Base-by-base conservation (phyloP, 225 moss, liverwort and hornwort genomes). In the Physcomitrium patens region DNA sequence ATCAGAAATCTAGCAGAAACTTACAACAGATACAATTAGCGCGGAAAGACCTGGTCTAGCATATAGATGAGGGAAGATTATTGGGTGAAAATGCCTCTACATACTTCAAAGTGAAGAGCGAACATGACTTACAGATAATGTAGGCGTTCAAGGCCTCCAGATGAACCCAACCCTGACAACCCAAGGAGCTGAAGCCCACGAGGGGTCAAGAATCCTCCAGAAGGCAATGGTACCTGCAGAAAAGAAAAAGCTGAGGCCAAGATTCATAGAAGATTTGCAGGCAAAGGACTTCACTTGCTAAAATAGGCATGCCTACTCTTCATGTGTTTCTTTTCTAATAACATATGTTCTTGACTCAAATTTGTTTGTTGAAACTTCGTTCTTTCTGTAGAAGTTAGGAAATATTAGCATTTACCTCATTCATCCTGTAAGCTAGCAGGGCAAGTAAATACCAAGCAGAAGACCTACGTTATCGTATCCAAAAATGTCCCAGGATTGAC, bases 61-160 rank as follows among this genome's bases (percentile, higher is more conserved):
- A 56, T 57, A 59, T 17, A 64, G 63, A 52, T 24, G 12, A 14
- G 72, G 8, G 43, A 68, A 50, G 43, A 24, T 23, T 63, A 24
- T 10, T 59, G 6, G 73, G 68, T 10, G 9, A 79, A 68, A 54
- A 15, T 72, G 46, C 62, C 17, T 17, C 41, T 53, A 24, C 19
- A 72, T 65, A 41, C 65, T 65, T 53, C 48, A 54, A 60, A 42
- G 65, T 31, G 10, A n/a, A 11, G 16, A 61, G 77, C 23, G 51
- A 78, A 23, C 60, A 67, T 71, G 44, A 71, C 95, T 95, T 58
- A 96, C 93, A 96, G 70, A 75, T 86, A 96, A 81, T 96, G 96
- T 69, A 93, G 75, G 37, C 86, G 81, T 85, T 96, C 96, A 80
- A 96, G 87, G 51, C 96, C 96, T 81, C 96, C 96, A 67, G 83